Evolutionary conservation across 1,139 yeast species (phyloP), one percentile per base, ranked within the genome.

Genomic region (Scheffersomyces cryptocercus): DNA sequence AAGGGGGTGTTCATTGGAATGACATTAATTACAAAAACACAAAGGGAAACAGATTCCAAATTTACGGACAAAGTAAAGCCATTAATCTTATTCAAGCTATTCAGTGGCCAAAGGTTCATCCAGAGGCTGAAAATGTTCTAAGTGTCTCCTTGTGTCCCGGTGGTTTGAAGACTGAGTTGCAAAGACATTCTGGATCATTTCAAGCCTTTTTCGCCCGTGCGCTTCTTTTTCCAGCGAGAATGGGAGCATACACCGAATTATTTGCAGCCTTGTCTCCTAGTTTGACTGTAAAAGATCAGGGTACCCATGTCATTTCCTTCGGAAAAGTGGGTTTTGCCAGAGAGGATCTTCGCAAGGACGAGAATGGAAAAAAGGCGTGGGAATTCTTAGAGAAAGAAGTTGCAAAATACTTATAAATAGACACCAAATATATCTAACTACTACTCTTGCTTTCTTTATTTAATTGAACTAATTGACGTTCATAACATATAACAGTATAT

Each of bases 41-140:
- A 0, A 38, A 46, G 5, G 29, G 34, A 38, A 37, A 29, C 28
- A 30, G 29, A 9, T 33, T 44, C 35, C 44, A 33, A 9, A 28
- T 46, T 14, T 74, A 73, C 49, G 81, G 76, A 0, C 79, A 75
- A 51, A 67, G 78, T 33, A 79, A 79, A 57, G 77, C 79, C 3
- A 66, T 68, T 30, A 65, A 68, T 45, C 55, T 71, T 29, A 61
- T 65, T 40, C 75, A 72, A 49, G 67, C 77, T 0, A 56, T 64
- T 12, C 59, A 65, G 7, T 76, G 77, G 74, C 59, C 70, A 3
- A 49, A 55, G 28, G 50, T 56, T 35, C 68, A 73, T 44, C 57
- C 62, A 5, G 58, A 58, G 4, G 48, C 35, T 5, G 20, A 59
- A 3, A 49, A 52, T 5, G 64, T 75, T 29, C 59, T 68, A 36